phyloP scores from a whole-genome alignment of 2,329 filamentous ascomycete species.

The Monilinia vaccinii-corymbosi region DNA sequence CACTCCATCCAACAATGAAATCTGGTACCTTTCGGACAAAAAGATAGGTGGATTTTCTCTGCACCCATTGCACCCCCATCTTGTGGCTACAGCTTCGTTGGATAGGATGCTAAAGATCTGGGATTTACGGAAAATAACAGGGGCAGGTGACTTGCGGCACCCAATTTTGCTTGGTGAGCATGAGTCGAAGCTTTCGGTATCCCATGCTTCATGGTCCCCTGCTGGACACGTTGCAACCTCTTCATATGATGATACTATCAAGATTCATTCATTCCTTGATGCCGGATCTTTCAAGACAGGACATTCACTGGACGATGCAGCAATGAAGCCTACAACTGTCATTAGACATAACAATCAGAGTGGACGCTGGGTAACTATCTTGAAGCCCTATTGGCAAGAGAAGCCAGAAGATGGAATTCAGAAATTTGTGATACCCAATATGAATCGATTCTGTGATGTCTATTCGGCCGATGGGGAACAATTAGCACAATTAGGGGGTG shows the following conservation, averaged over 20 bases:
- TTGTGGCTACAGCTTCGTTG: conserved; percentile 80
- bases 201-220: conserved; percentile 82
- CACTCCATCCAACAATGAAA: conserved; percentile 46
- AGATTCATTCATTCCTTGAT: conserved; percentile 73
- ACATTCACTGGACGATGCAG: conserved; percentile 46
- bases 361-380: conserved; percentile 80
- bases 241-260: conserved; percentile 91
- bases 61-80: conserved; percentile 69
- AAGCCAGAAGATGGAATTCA: conserved; percentile 70
- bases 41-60: conserved; percentile 94
- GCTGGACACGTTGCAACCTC: conserved; percentile 83
- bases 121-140: conserved; percentile 75
- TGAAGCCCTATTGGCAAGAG: conserved; percentile 80
- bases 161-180: conserved; percentile 75
- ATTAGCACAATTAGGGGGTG: conserved; percentile 76
- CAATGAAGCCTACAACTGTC: conserved; percentile 59
- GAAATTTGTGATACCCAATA: conserved; percentile 89
- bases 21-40: conserved; percentile 74
- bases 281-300: conserved; percentile 50
- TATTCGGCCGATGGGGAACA: conserved; percentile 78
- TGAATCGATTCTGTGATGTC: conserved; percentile 94
- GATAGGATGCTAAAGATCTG: conserved; percentile 87
- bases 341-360: conserved; percentile 93
- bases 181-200: conserved; percentile 73
- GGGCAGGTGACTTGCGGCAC: conserved; percentile 47